Base-by-base conservation (phyloP, 345 rosid species). In the Gossypium thurberi region DNA sequence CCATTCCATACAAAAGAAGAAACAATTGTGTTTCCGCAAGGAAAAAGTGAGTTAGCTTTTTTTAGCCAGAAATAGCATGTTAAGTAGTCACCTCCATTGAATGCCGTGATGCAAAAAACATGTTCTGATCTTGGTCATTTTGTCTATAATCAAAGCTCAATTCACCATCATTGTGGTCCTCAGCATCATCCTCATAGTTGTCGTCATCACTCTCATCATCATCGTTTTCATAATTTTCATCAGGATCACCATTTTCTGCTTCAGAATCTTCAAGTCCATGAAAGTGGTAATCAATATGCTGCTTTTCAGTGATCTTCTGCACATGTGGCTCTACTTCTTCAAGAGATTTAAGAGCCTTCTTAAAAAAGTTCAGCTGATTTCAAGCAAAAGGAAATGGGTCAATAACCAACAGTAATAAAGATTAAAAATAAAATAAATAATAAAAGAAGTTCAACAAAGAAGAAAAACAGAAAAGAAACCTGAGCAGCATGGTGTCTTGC, bases 401-500 rank as follows among this genome's bases (percentile, higher is more conserved):
- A 77, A 67, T 33, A 71, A 56, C 52, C 20, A 11, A 25, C 52
- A 50, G 23, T 44, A 71, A 42, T 44, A 43, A 14, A 10, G 43
- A 56, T 0, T 21, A 37, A 42, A 47, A 10, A 25, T 33, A 48
- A 12, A 43, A 70, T 25, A 50, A 42, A n/a, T 11, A 56, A 55
- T 0, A 42, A n/a, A 37, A 33, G 44, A 46, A 6, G 21, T 20
- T 40, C 23, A 64, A 28, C 33, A 60, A 72, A 40, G 56, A 44
- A 28, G 25, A 42, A 26, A 78, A n/a, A 77, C 17, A 67, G 72
- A 60, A 79, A 47, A 71, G 78, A 77, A 81, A 95, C 99, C 99
- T 95, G 99, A 81, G 99, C 96, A 74, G 99, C 94, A 83, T 95
- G 97, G 81, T 95, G 99, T 43, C 96, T 84, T 65, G 96, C 97